phyloP scores from a whole-genome alignment of 352 stramenopile genomes.

The Phytophthora idaei region DNA sequence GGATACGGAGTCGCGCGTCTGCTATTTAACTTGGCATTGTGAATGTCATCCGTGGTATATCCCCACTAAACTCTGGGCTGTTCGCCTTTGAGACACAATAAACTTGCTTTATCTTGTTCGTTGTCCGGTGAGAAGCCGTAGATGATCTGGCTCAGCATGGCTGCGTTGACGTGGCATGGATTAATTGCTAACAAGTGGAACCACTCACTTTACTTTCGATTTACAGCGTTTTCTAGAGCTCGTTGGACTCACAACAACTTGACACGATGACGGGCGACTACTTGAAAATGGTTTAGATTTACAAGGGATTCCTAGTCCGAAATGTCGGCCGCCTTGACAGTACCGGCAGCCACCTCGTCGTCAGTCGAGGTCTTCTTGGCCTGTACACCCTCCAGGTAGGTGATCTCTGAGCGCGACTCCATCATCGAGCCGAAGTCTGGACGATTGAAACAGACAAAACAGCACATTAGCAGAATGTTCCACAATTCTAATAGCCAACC shows the following conservation, averaged over 20 bases:
- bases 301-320: constrained; percentile 15
- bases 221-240: not conserved
- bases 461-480: constrained; percentile 1
- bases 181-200: no score
- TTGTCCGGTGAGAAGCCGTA: not conserved
- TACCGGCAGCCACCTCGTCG: constrained; percentile 26
- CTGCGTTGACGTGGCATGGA: no score
- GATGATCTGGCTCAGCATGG: not conserved
- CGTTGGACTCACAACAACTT: constrained; percentile 26
- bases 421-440: constrained; percentile 69
- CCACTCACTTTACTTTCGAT: not conserved
- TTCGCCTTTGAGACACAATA: constrained; percentile 21
- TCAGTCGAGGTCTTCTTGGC: constrained; percentile 1
- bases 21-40: constrained; percentile 44
- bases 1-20: constrained; percentile 21
- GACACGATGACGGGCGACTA: constrained; percentile 7
- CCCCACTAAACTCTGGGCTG: constrained; percentile 17
- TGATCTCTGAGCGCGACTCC: constrained; percentile 60
- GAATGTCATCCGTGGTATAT: constrained; percentile 31
- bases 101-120: constrained; percentile 17
- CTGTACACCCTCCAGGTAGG: constrained; percentile 52
- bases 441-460: not conserved
- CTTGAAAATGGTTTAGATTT: constrained; percentile 8
- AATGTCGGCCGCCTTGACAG: constrained; percentile 35
- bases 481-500: not conserved